phyloP scores from a whole-genome alignment of 2,329 filamentous ascomycete species.

The Cytospora schulzeri region DNA sequence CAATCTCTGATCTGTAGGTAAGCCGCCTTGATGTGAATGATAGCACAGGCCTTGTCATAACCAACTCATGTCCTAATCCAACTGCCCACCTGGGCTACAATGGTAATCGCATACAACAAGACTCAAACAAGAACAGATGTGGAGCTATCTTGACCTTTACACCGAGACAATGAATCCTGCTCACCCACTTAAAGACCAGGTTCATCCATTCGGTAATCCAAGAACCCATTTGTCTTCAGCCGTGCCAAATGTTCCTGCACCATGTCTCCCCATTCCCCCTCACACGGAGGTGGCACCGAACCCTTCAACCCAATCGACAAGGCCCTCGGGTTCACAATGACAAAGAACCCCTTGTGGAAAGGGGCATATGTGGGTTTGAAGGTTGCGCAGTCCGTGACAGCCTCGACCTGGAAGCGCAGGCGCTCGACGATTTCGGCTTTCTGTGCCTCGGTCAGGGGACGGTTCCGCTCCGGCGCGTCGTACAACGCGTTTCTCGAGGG shows the following conservation, averaged over 20 bases:
- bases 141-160: no score
- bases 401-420: not conserved
- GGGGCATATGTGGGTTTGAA: not conserved
- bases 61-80: no score
- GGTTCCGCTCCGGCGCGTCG: not conserved
- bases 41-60: no score
- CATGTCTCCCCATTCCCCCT: not conserved
- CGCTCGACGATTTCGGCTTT: not conserved
- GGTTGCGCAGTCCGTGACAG: no score
- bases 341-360: not conserved
- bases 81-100: no score
- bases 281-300: not conserved
- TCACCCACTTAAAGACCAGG: no score
- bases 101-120: no score
- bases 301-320: not conserved
- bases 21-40: no score
- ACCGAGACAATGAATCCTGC: no score
- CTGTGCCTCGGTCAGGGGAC: not conserved
- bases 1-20: no score
- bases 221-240: not conserved
- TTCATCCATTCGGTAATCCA: not conserved
- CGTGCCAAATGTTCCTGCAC: not conserved
- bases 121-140: no score
- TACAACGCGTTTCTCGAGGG: not conserved
- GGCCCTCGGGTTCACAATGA: not conserved